Percentiles rank a stretch among this genome's conserved stretches.
Conservation (phyloP, 2,329 filamentous ascomycete genomes). For the Scytalidium sp. region DNA sequence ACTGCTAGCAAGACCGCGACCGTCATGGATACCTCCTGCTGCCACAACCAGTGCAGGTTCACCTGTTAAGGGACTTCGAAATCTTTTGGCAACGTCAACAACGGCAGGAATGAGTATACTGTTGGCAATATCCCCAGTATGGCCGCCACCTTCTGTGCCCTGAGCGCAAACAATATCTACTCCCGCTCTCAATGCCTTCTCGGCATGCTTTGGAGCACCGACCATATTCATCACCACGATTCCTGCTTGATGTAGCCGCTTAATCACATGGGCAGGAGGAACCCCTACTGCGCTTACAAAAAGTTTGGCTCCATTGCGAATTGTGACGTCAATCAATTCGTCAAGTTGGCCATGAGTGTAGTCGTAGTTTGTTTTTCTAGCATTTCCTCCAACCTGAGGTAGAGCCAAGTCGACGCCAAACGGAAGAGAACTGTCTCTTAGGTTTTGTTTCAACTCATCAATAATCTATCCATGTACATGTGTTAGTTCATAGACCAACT, state of each 20-base stretch:
- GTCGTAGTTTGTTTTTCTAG: slow-evolving; percentile 88
- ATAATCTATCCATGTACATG: too few relatives aligned
- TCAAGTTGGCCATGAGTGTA: slow-evolving; percentile 86
- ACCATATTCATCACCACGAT: slow-evolving; percentile 95
- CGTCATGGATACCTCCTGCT: slow-evolving; percentile 79
- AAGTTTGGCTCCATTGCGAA: slow-evolving; percentile 71
- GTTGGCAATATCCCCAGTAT: slow-evolving; percentile 81
- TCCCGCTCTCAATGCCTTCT: slow-evolving; percentile 77
- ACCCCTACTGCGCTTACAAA: slow-evolving; percentile 87
- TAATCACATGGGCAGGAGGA: slow-evolving; percentile 68
- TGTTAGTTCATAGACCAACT: too few relatives aligned
- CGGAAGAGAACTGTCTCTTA: slow-evolving; percentile 63
- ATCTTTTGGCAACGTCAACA: slow-evolving; percentile 70
- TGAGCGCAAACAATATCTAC: slow-evolving; percentile 90
- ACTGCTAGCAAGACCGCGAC: slow-evolving; percentile 70
- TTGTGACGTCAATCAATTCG: slow-evolving; percentile 79
- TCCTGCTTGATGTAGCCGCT: slow-evolving; percentile 69
- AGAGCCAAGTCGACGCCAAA: slow-evolving; percentile 89
- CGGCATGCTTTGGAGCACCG: slow-evolving; percentile 81
- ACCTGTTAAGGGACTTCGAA: slow-evolving; percentile 63
- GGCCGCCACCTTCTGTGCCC: slow-evolving; percentile 85
- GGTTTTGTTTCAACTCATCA: slow-evolving; percentile 73
- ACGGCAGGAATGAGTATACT: slow-evolving; percentile 80
- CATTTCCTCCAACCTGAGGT: slow-evolving; percentile 76
- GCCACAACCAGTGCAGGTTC: slow-evolving; percentile 74